Base-by-base conservation (phyloP, 2,329 filamentous ascomycete species). In the Gaeumannomyces sp. region DNA sequence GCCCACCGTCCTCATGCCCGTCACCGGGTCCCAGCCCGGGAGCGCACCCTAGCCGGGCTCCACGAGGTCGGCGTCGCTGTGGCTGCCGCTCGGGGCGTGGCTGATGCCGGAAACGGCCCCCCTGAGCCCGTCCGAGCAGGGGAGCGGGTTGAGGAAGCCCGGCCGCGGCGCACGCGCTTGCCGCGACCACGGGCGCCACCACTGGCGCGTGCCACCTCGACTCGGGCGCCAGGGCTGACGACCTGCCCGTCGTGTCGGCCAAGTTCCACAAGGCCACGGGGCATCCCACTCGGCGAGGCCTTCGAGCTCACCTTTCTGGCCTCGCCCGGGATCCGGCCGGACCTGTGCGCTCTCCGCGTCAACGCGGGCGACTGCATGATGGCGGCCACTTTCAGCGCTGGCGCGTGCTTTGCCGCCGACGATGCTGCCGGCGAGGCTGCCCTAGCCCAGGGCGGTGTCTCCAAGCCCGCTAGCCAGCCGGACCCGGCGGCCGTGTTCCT, bases 401-500 rank as follows among this genome's bases (percentile, higher is more conserved):
- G 67, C 3, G 70, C 71, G 3, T 75, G 74, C 68, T 70, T 75
- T 28, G 73, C 73, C 13, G 71, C 73, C 57, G 72, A 75, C 63
- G 75, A 77, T 60, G 70, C 69, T 62, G 65, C 68, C 19, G 67
- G 66, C 27, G 69, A 73, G 62, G 68, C 76, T 60, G 72, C 72
- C 1, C 66, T 76, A 35, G 75, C 74, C 7, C 72, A 76, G 65
- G 74, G 74, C 13, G 75, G 71, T 3, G 68, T 76, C 19, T 71
- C 69, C 1, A 67, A 70, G 64, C 64, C 64, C 11, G 72, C 72
- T 25, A 58, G n/a, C 56, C 25, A 14, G 56, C 4, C 64, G 2
- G 63, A 66, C 38, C 45, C 38, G 31, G 63, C 59, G 56, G 45
- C 63, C 22, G 53, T 64, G 56, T 58, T 7, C 10, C 16, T 58